Conservation (phyloP, 169 alveolate genomes). For the Eimeria sp. region DNA sequence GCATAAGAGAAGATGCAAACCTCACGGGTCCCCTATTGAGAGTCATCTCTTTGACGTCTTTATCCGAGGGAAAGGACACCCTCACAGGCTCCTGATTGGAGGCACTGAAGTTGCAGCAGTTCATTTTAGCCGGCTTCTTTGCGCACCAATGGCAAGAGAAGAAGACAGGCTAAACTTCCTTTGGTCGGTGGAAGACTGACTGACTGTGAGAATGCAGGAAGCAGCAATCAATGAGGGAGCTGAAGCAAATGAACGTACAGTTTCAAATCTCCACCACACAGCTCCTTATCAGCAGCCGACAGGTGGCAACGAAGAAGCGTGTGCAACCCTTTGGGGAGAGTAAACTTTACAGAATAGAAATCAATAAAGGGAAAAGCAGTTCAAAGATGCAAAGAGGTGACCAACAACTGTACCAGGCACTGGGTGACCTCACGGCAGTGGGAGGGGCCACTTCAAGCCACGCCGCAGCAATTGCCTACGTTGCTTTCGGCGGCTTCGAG, state of each 20-base stretch:
- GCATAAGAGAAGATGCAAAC: not conserved
- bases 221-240: not conserved
- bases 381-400: not conserved
- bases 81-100: not conserved
- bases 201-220: too few relatives aligned
- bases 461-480: not conserved
- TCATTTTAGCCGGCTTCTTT: not conserved
- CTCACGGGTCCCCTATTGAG: slow-evolving; percentile 24
- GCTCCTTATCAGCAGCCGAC: too few relatives aligned
- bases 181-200: not conserved
- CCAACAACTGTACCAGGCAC: not conserved
- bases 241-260: not conserved
- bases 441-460: not conserved
- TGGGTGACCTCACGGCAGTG: not conserved
- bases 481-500: not conserved
- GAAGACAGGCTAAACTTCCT: not conserved
- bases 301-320: too few relatives aligned
- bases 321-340: not conserved
- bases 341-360: not conserved
- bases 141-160: not conserved
- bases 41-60: not conserved
- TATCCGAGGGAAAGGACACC: not conserved
- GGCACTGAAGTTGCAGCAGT: not conserved
- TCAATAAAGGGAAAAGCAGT: not conserved
- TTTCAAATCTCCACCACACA: not conserved